These are phyloP conservation scores for Phoenix roebelenii DNA, from an alignment of 176 grass and related monocot genomes.

Conservation along the genomic window DNA sequence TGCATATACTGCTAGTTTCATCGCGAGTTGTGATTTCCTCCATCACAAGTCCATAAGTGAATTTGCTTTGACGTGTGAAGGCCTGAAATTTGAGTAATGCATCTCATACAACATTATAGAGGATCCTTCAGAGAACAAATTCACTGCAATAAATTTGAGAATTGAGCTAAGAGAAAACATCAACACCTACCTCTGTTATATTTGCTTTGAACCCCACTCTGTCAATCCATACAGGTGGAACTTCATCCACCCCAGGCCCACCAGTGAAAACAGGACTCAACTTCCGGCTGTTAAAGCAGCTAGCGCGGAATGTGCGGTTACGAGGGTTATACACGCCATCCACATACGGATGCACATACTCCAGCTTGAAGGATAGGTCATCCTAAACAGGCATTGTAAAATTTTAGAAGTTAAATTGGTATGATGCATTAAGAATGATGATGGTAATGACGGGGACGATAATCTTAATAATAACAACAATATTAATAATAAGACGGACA, in stretches of 20 bases:
- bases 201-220: slow-evolving; percentile 94
- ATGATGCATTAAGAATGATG: too few species aligned
- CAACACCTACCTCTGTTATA: slow-evolving; percentile 65
- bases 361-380: slow-evolving; percentile 85
- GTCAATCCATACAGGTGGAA: slow-evolving; percentile 84
- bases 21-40: slow-evolving; percentile 88
- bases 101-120: not conserved
- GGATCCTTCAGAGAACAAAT: too few species aligned
- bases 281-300: slow-evolving; percentile 87
- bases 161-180: not conserved
- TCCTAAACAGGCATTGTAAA: slow-evolving; percentile 30
- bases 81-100: slow-evolving; percentile 36
- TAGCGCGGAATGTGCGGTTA: slow-evolving; percentile 82
- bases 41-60: slow-evolving; percentile 80
- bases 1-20: slow-evolving; percentile 76
- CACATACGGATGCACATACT: slow-evolving; percentile 86
- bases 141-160: too few species aligned
- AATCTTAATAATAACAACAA: too few species aligned
- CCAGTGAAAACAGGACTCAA: slow-evolving; percentile 89
- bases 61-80: slow-evolving; percentile 88
- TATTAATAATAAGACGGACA: too few species aligned
- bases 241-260: slow-evolving; percentile 74
- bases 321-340: slow-evolving; percentile 66
- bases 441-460: too few species aligned
- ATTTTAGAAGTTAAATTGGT: too few species aligned